These are phyloP conservation scores for Pichia sp. DNA, from an alignment of 1,139 yeast species.

Conservation along the genomic window DNA sequence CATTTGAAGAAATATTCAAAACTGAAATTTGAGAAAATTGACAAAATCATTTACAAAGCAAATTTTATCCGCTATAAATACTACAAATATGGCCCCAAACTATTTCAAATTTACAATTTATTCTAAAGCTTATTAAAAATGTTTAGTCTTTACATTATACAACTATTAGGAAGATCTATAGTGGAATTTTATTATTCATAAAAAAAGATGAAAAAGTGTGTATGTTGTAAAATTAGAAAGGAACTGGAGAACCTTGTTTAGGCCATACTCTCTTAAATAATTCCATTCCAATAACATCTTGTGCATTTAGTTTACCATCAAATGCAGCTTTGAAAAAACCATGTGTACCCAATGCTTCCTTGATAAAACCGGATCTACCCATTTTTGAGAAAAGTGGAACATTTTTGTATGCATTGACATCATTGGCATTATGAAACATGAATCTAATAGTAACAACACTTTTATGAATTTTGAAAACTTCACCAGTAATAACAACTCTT, in stretches of 20 bases:
- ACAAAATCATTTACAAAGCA: no score
- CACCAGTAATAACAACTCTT: conserved; percentile 86
- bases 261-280: conserved; percentile 95
- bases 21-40: no score
- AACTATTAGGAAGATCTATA: no score
- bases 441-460: conserved; percentile 86
- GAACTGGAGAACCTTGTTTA: conserved; percentile 25
- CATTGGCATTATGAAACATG: conserved; percentile 94
- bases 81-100: no score
- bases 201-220: no score
- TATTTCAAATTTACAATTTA: no score
- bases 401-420: conserved; percentile 83
- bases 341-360: conserved; percentile 95
- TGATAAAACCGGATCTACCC: conserved; percentile 91
- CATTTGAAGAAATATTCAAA: no score
- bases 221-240: conserved; percentile 1
- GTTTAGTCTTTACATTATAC: no score
- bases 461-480: conserved; percentile 93
- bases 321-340: conserved; percentile 96
- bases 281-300: conserved; percentile 92
- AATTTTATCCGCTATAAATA: no score
- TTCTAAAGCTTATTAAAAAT: no score
- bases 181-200: no score
- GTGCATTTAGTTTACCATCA: conserved; percentile 85
- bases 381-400: conserved; percentile 88